Conservation (phyloP, 2,329 filamentous ascomycete species). For the Ophiostoma ips region DNA sequence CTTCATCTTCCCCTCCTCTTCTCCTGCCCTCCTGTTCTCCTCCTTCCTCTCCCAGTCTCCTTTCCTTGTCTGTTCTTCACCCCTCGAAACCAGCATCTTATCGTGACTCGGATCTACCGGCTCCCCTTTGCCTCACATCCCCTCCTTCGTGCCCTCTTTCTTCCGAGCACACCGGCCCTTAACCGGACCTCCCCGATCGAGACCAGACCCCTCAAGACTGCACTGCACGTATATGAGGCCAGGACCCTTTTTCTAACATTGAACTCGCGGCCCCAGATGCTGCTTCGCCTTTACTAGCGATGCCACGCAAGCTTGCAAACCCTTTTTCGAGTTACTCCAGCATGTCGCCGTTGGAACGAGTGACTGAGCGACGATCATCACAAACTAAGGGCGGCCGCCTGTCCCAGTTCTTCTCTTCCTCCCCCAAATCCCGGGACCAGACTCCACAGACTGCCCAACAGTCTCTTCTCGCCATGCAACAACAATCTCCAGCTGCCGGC, state of each 20-base stretch:
- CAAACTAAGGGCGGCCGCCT: conserved; percentile 58
- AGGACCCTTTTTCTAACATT: not conserved
- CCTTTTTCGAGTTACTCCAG: conserved; percentile 38
- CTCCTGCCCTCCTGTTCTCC: not conserved
- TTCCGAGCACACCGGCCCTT: not conserved
- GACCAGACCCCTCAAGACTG: not conserved
- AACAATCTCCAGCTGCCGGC: conserved; percentile 26
- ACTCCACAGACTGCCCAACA: conserved; percentile 43
- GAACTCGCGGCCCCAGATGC: conserved; percentile 2
- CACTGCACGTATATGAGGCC: not conserved
- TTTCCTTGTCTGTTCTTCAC: not conserved
- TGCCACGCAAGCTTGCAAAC: conserved; percentile 46
- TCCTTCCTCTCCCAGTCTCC: not conserved
- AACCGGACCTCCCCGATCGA: too few species aligned
- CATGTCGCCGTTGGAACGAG: conserved; percentile 35
- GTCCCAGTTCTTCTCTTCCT: conserved; percentile 68
- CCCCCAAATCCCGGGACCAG: conserved; percentile 63
- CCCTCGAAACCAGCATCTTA: not conserved
- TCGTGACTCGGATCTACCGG: not conserved
- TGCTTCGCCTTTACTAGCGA: conserved; percentile 23
- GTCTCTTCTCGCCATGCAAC: conserved; percentile 51
- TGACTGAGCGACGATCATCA: conserved; percentile 43
- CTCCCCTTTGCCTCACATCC: too few species aligned
- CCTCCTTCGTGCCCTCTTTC: not conserved
- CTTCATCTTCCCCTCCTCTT: not conserved